Conservation (phyloP, 768 basidiomycete species). For the Sporobolomyces phaffii region DNA sequence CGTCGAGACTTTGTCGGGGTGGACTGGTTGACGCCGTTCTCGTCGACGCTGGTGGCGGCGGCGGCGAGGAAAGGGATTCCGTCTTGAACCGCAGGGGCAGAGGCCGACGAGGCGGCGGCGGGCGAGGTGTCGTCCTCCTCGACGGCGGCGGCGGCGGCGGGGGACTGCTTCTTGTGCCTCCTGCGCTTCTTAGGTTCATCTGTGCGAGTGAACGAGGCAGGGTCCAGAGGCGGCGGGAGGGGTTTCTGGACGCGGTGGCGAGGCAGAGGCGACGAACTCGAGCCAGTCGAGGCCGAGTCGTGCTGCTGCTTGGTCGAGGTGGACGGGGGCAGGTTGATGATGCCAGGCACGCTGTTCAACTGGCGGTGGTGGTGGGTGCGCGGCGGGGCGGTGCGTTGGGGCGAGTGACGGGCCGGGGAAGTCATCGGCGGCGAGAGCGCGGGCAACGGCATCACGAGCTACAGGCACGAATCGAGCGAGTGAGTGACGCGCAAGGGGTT, state of each 20-base stretch:
- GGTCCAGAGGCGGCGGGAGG: too few relatives aligned
- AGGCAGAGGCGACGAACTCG: not conserved
- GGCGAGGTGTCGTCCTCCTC: too few relatives aligned
- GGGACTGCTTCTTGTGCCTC: constrained; percentile 1
- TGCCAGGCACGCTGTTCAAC: constrained; percentile 8
- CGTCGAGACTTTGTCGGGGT: constrained; percentile 13
- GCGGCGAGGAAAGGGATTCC: not conserved
- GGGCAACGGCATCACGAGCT: too few relatives aligned
- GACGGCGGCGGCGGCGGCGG: too few relatives aligned
- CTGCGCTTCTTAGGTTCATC: constrained; percentile 6
- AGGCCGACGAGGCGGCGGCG: too few relatives aligned
- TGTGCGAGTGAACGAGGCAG: too few relatives aligned
- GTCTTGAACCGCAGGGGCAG: not conserved
- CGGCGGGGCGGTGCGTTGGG: not conserved
- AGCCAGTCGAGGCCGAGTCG: not conserved
- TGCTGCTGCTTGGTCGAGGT: not conserved
- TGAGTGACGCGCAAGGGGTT: too few relatives aligned
- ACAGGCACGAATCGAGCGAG: too few relatives aligned
- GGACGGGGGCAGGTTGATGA: constrained; percentile 18
- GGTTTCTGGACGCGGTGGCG: too few relatives aligned
- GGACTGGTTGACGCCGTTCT: not conserved
- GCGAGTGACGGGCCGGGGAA: not conserved
- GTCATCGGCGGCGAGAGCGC: not conserved
- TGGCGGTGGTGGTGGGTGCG: not conserved
- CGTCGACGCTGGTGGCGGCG: not conserved